Percentiles rank a stretch among this genome's conserved stretches.
Conservation (phyloP, 176 grass and related monocot genomes). For the Eleusine indica region DNA sequence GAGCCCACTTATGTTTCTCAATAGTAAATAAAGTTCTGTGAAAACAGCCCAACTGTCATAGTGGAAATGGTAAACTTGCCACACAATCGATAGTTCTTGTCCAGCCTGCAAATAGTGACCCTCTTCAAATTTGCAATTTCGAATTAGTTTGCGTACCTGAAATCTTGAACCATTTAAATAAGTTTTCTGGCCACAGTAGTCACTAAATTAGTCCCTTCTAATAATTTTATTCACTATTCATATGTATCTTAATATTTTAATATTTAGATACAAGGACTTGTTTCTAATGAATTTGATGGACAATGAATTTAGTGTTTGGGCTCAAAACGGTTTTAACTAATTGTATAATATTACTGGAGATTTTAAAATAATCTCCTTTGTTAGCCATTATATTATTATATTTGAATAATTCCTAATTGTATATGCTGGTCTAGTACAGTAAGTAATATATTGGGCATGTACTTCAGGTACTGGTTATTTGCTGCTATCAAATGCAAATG, state of each 20-base stretch:
- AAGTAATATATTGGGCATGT: constrained; percentile 46
- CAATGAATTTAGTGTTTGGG: background rate
- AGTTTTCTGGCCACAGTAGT: background rate
- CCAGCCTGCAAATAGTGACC: background rate
- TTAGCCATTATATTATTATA: background rate
- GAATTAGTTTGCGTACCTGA: background rate
- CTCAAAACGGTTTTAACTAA: constrained; percentile 3
- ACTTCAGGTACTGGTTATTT: constrained; percentile 81
- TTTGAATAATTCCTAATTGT: constrained; percentile 13
- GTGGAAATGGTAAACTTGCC: background rate
- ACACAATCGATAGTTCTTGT: background rate
- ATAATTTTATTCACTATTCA: constrained; percentile 5
- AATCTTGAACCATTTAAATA: background rate
- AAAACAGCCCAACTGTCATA: background rate
- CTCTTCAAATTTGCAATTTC: background rate
- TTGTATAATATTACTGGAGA: background rate
- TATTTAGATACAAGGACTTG: background rate
- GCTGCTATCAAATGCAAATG: constrained; percentile 85
- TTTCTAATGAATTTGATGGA: constrained; percentile 12
- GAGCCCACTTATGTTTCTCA: background rate
- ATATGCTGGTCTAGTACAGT: constrained; percentile 34
- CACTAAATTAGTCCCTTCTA: background rate
- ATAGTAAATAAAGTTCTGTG: background rate
- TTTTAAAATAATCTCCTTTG: constrained; percentile 15
- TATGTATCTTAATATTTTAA: constrained; percentile 28